These are phyloP conservation scores for Solanum neorickii DNA, from an alignment of 257 asterid genomes.

Conservation along the genomic window DNA sequence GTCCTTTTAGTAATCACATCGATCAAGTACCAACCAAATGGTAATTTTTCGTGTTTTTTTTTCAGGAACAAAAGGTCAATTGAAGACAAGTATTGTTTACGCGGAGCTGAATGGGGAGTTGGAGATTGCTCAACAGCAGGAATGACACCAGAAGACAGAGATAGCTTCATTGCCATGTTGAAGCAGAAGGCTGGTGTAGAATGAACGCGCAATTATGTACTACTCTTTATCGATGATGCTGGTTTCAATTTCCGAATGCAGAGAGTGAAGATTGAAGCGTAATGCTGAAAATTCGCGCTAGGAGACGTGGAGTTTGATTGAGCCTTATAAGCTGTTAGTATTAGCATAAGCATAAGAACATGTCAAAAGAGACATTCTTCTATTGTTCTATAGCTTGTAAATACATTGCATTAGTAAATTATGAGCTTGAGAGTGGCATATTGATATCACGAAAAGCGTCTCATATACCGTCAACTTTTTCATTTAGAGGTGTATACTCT, in stretches of 20 bases:
- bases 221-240: neutral
- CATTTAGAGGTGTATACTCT: neutral
- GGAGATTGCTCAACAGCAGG: conserved; percentile 89
- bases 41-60: neutral
- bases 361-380: neutral
- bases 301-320: neutral
- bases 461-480: too few species aligned
- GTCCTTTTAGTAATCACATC: neutral
- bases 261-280: neutral
- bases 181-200: conserved; percentile 76
- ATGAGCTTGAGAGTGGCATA: neutral
- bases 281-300: neutral
- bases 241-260: neutral
- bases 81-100: conserved; percentile 68
- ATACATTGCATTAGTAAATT: neutral
- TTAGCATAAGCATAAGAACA: neutral
- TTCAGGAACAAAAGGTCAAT: conserved; percentile 54
- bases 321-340: too few species aligned
- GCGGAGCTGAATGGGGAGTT: conserved; percentile 99
- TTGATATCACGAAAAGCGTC: neutral
- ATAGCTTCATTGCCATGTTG: conserved; percentile 66
- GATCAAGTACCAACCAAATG: neutral
- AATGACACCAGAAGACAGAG: conserved; percentile 80
- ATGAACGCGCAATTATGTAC: conserved; percentile 9
- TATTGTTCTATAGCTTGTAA: neutral